A percentile compares a stretch with the other conserved stretches of the same genome.
phyloP scores from a whole-genome alignment of 176 grass and related monocot species.

The Miscanthus lutarioriparius region DNA sequence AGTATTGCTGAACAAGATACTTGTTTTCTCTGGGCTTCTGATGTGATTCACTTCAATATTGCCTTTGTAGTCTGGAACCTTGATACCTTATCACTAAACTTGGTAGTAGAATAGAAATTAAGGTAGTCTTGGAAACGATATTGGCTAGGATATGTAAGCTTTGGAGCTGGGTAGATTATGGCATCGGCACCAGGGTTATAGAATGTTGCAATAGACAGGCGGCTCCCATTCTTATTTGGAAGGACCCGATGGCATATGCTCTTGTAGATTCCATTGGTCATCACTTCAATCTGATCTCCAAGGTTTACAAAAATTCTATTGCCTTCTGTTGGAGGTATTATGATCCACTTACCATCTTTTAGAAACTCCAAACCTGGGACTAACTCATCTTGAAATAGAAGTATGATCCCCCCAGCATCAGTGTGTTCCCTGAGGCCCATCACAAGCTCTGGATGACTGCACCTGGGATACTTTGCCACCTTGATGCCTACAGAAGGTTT shows the following conservation, averaged over 20 bases:
- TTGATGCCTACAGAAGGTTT: conserved; percentile 61
- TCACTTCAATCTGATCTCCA: conserved; percentile 66
- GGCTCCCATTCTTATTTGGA: conserved; percentile 55
- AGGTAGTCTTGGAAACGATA: conserved; percentile 78
- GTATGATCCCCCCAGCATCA: conserved; percentile 67
- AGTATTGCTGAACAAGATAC: neutral
- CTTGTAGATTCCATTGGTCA: conserved; percentile 70
- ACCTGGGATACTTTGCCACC: conserved; percentile 68
- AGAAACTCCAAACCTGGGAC: conserved; percentile 71
- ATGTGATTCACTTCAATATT: conserved; percentile 27
- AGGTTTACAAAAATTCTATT: conserved; percentile 65
- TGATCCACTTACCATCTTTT: conserved; percentile 61
- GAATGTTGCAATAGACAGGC: conserved; percentile 60
- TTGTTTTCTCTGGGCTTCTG: neutral
- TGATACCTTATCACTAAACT: conserved; percentile 62
- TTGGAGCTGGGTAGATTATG: conserved; percentile 59
- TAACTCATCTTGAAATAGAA: conserved; percentile 56
- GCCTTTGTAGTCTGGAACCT: conserved; percentile 60
- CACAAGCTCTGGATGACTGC: conserved; percentile 51
- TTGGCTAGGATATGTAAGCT: conserved; percentile 65
- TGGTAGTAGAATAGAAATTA: conserved; percentile 52
- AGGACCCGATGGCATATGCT: conserved; percentile 59
- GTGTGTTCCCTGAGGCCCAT: conserved; percentile 62
- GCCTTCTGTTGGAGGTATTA: conserved; percentile 54
- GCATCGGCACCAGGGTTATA: conserved; percentile 62